Percentiles rank a stretch among this genome's conserved stretches.
phyloP scores from a whole-genome alignment of 1,284 basidiomycete species.

The Rhodotorula sp. region DNA sequence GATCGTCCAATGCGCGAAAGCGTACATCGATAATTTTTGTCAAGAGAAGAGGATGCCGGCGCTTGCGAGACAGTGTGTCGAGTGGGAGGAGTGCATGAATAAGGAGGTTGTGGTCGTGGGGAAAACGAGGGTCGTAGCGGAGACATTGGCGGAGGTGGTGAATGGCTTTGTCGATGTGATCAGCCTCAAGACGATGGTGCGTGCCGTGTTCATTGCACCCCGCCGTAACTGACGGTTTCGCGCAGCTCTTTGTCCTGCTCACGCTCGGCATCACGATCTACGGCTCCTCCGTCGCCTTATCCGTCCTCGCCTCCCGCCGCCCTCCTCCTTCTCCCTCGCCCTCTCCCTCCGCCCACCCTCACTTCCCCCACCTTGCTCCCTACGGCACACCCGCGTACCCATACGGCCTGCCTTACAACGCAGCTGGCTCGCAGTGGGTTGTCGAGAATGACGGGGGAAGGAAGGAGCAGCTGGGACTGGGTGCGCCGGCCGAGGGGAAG shows the following conservation, averaged over 20 bases:
- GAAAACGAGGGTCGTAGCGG: slow-evolving; percentile 82
- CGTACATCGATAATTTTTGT: slow-evolving; percentile 81
- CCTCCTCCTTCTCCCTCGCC: background rate
- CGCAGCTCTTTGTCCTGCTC: slow-evolving; percentile 33
- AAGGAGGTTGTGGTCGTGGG: slow-evolving; percentile 60
- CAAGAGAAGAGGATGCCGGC: slow-evolving; percentile 70
- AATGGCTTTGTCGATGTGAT: slow-evolving; percentile 96
- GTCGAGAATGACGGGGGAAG: slow-evolving; percentile 12
- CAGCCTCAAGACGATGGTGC: slow-evolving; percentile 90
- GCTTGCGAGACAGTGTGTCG: slow-evolving; percentile 74
- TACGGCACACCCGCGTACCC: slow-evolving; percentile 4
- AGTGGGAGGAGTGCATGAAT: slow-evolving; percentile 91
- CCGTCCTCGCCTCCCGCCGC: slow-evolving; percentile 27
- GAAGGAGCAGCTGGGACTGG: background rate
- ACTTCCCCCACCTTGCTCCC: background rate
- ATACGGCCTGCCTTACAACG: slow-evolving; percentile 24
- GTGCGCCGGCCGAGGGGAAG: background rate
- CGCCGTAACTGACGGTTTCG: background rate
- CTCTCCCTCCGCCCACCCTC: background rate
- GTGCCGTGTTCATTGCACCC: no score
- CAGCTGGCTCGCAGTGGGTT: slow-evolving; percentile 11
- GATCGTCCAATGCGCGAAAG: slow-evolving; percentile 74
- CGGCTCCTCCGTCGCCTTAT: slow-evolving; percentile 34
- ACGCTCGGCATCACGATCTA: slow-evolving; percentile 36
- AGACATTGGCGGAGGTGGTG: slow-evolving; percentile 91